These are phyloP conservation scores for Podaxis pistillaris DNA, from an alignment of 768 basidiomycete genomes.

Conservation along the genomic window DNA sequence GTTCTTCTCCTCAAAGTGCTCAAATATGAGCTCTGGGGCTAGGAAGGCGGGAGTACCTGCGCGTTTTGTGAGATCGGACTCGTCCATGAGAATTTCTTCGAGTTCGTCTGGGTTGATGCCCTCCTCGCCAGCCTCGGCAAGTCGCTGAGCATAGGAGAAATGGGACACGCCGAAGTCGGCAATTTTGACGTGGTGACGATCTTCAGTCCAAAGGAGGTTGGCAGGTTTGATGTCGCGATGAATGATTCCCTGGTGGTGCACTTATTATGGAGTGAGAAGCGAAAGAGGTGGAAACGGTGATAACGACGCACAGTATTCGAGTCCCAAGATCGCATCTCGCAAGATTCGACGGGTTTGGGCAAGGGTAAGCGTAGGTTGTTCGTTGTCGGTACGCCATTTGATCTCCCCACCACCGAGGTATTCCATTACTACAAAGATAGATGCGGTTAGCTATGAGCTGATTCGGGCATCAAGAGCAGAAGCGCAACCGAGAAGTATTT, in stretches of 20 bases:
- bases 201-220: conserved; percentile 88
- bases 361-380: conserved; percentile 76
- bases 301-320: conserved; percentile 83
- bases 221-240: conserved; percentile 99
- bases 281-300: conserved; percentile 15
- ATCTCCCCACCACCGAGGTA: conserved; percentile 95
- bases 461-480: conserved; percentile 5
- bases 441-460: conserved; percentile 13
- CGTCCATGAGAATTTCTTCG: conserved; percentile 72
- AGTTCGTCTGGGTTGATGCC: conserved; percentile 35
- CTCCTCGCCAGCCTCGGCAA: conserved; percentile 59
- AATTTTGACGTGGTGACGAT: conserved; percentile 91
- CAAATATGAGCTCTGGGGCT: conserved; percentile 90
- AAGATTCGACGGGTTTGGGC: conserved; percentile 85
- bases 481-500: background rate
- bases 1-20: conserved; percentile 42
- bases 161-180: conserved; percentile 98
- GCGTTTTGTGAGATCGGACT: conserved; percentile 83
- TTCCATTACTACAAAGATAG: conserved; percentile 74
- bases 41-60: conserved; percentile 96
- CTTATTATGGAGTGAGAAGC: conserved; percentile 39
- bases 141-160: conserved; percentile 85
- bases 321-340: conserved; percentile 89
- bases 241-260: conserved; percentile 97
- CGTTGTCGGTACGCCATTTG: conserved; percentile 70